These are phyloP conservation scores for Starmerella sp. DNA, from an alignment of 805 yeast genomes.

Conservation along the genomic window DNA sequence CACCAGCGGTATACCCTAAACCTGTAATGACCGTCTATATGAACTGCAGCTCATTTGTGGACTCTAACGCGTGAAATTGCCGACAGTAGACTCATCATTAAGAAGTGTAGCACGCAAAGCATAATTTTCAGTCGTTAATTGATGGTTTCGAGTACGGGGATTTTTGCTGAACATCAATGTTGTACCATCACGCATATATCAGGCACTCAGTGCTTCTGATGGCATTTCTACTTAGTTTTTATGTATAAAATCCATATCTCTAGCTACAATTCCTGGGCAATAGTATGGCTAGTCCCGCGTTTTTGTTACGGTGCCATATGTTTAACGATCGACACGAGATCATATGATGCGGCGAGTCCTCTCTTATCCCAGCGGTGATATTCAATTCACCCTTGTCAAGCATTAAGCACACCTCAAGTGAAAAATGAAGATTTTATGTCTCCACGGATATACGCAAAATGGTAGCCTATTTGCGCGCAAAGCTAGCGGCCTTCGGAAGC, in stretches of 20 bases:
- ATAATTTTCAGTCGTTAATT: too few relatives aligned
- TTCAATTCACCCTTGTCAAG: not conserved
- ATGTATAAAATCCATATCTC: not conserved
- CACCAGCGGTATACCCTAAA: not conserved
- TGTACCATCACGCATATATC: too few relatives aligned
- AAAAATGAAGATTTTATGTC: slow-evolving; percentile 50
- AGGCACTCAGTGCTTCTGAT: too few relatives aligned
- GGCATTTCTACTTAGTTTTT: too few relatives aligned
- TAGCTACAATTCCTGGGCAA: not conserved
- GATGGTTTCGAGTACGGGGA: too few relatives aligned
- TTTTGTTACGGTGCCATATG: not conserved
- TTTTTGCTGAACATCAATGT: too few relatives aligned
- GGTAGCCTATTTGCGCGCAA: slow-evolving; percentile 77
- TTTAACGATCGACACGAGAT: not conserved
- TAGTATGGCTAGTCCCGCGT: not conserved
- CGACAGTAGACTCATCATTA: too few relatives aligned
- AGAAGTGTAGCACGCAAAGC: too few relatives aligned
- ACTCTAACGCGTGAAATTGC: too few relatives aligned
- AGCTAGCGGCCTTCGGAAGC: slow-evolving; percentile 78
- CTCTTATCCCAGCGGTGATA: not conserved
- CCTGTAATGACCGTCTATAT: not conserved
- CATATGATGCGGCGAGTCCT: not conserved
- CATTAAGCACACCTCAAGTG: not conserved
- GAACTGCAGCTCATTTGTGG: not conserved
- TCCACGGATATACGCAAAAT: slow-evolving; percentile 75